Conservation (phyloP, 2,329 filamentous ascomycete species). For the Botrytis pseudocinerea region DNA sequence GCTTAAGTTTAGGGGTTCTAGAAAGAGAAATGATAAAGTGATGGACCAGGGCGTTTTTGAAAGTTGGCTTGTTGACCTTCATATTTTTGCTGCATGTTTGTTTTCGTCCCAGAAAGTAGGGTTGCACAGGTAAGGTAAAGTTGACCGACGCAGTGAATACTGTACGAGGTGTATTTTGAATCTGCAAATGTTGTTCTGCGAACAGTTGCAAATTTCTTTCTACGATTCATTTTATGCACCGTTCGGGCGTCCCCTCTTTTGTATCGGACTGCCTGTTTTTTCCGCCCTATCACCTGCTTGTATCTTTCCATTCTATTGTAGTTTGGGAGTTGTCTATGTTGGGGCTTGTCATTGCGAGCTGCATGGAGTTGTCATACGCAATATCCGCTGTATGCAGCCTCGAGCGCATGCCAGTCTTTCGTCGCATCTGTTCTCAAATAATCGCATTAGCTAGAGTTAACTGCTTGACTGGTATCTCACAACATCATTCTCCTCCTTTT, state of each 20-base stretch:
- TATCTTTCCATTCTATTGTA: neutral
- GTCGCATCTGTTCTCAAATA: neutral
- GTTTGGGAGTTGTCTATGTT: neutral
- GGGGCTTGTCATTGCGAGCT: neutral
- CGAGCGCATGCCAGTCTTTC: neutral
- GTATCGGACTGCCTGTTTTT: neutral
- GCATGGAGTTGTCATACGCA: neutral
- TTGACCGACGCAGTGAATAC: neutral
- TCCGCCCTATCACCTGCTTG: neutral
- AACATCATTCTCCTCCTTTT: neutral
- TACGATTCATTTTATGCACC: neutral
- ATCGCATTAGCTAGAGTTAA: neutral
- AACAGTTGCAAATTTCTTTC: neutral
- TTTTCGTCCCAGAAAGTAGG: neutral
- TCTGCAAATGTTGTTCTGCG: too few species aligned
- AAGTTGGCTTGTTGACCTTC: neutral
- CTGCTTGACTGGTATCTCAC: neutral
- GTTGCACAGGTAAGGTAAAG: neutral
- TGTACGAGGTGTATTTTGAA: too few species aligned
- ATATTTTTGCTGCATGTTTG: neutral
- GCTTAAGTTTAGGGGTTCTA: neutral
- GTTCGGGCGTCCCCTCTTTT: neutral
- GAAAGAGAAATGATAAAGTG: neutral
- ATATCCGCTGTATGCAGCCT: neutral
- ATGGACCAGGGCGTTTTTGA: too few species aligned